These are phyloP conservation scores for Blastobotrys muscicola DNA, from an alignment of 805 yeast genomes.

Conservation along the genomic window DNA sequence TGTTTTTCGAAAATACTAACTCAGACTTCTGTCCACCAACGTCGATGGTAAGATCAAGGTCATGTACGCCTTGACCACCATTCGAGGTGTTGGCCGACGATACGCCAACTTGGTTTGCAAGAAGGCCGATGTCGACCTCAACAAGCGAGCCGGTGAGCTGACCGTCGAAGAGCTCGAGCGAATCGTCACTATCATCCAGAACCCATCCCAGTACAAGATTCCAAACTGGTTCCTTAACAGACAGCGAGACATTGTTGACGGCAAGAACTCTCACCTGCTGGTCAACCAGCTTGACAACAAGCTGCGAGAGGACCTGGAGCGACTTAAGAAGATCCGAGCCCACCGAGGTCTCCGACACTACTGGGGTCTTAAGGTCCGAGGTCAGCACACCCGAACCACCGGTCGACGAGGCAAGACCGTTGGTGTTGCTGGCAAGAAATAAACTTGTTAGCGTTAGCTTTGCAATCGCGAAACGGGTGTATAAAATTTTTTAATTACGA, in stretches of 20 bases:
- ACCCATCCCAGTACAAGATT: slow-evolving; percentile 98
- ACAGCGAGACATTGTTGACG: slow-evolving; percentile 97
- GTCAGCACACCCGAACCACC: slow-evolving; percentile 99
- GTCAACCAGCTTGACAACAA: slow-evolving; percentile 99
- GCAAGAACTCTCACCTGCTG: slow-evolving; percentile 97
- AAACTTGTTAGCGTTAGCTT: slow-evolving; percentile 6
- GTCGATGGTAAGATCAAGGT: slow-evolving; percentile 99
- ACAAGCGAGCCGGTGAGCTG: slow-evolving; percentile 99
- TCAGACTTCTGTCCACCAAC: slow-evolving; percentile 94
- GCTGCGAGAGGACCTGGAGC: slow-evolving; percentile 99
- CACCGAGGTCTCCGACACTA: slow-evolving; percentile 99
- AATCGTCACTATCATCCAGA: slow-evolving; percentile 98
- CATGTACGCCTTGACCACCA: slow-evolving; percentile 99
- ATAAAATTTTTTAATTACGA: background rate
- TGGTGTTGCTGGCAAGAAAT: slow-evolving; percentile 37
- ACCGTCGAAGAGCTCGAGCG: slow-evolving; percentile 99
- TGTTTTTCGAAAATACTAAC: no score
- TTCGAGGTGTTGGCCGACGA: slow-evolving; percentile 99
- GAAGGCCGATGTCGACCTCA: slow-evolving; percentile 98
- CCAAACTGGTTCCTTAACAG: slow-evolving; percentile 99
- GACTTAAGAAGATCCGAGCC: slow-evolving; percentile 99
- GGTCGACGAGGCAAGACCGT: slow-evolving; percentile 80
- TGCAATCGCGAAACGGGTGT: no score
- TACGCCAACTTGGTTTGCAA: slow-evolving; percentile 99
- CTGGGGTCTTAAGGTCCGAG: slow-evolving; percentile 99